Percentiles rank a stretch among this genome's conserved stretches.
Conservation (phyloP, 2,329 filamentous ascomycete species). For the Xylaria sp. region DNA sequence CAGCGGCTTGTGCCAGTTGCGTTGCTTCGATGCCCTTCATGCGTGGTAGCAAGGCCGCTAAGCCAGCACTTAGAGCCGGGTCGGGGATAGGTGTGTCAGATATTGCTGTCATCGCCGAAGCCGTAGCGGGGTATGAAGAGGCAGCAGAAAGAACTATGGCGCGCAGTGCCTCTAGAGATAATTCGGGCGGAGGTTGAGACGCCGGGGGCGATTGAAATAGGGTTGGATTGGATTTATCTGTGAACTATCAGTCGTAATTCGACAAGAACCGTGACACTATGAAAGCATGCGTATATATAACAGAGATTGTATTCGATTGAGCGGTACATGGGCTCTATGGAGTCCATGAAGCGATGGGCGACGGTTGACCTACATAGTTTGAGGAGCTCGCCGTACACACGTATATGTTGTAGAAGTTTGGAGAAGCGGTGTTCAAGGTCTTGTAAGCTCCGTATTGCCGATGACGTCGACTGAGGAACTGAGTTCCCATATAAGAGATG, state of each 20-base stretch:
- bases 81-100: slow-evolving; percentile 67
- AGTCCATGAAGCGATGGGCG: not conserved
- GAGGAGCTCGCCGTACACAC: slow-evolving; percentile 68
- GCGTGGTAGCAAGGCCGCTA: slow-evolving; percentile 68
- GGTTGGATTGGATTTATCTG: slow-evolving; percentile 64
- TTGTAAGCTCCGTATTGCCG: slow-evolving; percentile 57
- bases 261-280: not conserved
- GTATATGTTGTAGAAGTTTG: slow-evolving; percentile 59
- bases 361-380: slow-evolving; percentile 63
- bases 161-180: slow-evolving; percentile 61
- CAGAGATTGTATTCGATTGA: not conserved
- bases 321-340: not conserved
- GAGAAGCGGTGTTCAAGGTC: slow-evolving; percentile 65
- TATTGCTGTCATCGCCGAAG: slow-evolving; percentile 67
- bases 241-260: slow-evolving; percentile 18
- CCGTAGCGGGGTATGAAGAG: slow-evolving; percentile 63
- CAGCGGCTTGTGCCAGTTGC: slow-evolving; percentile 69
- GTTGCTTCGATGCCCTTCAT: slow-evolving; percentile 69
- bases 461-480: slow-evolving; percentile 50
- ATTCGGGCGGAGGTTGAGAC: slow-evolving; percentile 60
- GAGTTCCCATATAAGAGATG: slow-evolving; percentile 65
- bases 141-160: slow-evolving; percentile 67
- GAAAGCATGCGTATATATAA: not conserved
- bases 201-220: slow-evolving; percentile 62
- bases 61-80: slow-evolving; percentile 61